Evolutionary conservation across 805 yeast genomes (phyloP).

Genomic region (Starmerella floricola): DNA sequence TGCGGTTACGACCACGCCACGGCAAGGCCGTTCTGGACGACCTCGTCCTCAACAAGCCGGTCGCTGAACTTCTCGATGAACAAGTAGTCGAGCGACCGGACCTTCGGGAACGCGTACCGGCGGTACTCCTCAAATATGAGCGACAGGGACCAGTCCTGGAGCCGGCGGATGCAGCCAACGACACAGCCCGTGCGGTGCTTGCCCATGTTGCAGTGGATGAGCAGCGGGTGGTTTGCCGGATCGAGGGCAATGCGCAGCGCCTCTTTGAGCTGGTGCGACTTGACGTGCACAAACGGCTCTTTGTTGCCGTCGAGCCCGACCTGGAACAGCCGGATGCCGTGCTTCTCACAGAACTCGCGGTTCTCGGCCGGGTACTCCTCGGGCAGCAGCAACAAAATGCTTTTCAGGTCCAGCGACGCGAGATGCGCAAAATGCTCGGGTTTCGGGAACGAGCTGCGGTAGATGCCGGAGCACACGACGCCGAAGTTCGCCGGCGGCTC

Average conservation of each 20-base stretch:
- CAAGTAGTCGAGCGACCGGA: slow-evolving; percentile 90
- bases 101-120: slow-evolving; percentile 88
- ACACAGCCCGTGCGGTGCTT: slow-evolving; percentile 95
- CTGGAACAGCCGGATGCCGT: slow-evolving; percentile 63
- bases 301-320: slow-evolving; percentile 92
- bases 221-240: slow-evolving; percentile 80
- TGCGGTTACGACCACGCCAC: slow-evolving; percentile 19
- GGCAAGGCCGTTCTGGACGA: slow-evolving; percentile 8
- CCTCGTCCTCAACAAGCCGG: slow-evolving; percentile 40
- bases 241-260: slow-evolving; percentile 72
- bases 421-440: slow-evolving; percentile 68
- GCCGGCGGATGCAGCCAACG: slow-evolving; percentile 78
- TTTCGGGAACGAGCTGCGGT: slow-evolving; percentile 82
- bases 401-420: slow-evolving; percentile 47
- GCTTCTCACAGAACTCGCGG: slow-evolving; percentile 44
- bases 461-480: slow-evolving; percentile 63
- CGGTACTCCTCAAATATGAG: slow-evolving; percentile 94
- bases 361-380: slow-evolving; percentile 84
- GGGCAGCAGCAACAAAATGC: slow-evolving; percentile 74
- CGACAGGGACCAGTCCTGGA: slow-evolving; percentile 86
- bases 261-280: slow-evolving; percentile 54
- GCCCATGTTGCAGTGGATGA: slow-evolving; percentile 92
- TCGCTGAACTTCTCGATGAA: slow-evolving; percentile 83
- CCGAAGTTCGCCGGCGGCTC: slow-evolving; percentile 77
- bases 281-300: slow-evolving; percentile 32